A percentile compares a stretch with the other conserved stretches of the same genome.
Evolutionary conservation across 495 filamentous ascomycete genomes (phyloP).

Genomic region (Neurospora sp.): DNA sequence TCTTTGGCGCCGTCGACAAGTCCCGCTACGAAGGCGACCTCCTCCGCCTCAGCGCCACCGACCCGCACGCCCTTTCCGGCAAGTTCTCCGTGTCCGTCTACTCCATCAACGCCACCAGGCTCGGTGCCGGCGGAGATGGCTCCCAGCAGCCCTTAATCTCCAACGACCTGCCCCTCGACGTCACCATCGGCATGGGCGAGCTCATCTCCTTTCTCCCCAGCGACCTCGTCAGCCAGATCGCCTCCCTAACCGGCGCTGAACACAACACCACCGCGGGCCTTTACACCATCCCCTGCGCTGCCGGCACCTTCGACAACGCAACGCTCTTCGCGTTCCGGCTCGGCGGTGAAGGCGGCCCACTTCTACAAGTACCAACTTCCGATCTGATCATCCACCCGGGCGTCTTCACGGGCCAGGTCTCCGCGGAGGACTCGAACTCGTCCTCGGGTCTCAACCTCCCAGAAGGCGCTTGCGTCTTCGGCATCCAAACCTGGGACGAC

Average conservation of each 20-base stretch:
- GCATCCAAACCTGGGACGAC: constrained; percentile 37
- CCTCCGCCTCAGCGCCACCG: constrained; percentile 41
- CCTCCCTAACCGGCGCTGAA: constrained; percentile 45
- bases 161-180: constrained; percentile 55
- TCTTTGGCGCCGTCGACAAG: constrained; percentile 77
- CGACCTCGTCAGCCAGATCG: constrained; percentile 44
- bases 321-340: constrained; percentile 50
- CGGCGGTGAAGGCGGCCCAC: constrained; percentile 37
- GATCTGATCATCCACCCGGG: constrained; percentile 50
- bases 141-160: constrained; percentile 32
- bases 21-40: constrained; percentile 61
- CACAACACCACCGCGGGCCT: constrained; percentile 30
- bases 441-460: background rate
- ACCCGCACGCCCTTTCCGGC: constrained; percentile 23
- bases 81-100: constrained; percentile 60
- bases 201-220: constrained; percentile 67
- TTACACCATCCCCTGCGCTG: constrained; percentile 57
- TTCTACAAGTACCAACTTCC: constrained; percentile 51
- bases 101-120: constrained; percentile 11
- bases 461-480: constrained; percentile 47
- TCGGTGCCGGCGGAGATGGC: constrained; percentile 12
- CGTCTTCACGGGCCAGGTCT: constrained; percentile 23
- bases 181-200: constrained; percentile 45
- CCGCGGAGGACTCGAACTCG: no score
- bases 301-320: constrained; percentile 23